Percentiles rank a stretch among this genome's conserved stretches.
These are phyloP conservation scores for Coemansia sp. DNA, from an alignment of 192 early-diverging fungal species.

Conservation along the genomic window DNA sequence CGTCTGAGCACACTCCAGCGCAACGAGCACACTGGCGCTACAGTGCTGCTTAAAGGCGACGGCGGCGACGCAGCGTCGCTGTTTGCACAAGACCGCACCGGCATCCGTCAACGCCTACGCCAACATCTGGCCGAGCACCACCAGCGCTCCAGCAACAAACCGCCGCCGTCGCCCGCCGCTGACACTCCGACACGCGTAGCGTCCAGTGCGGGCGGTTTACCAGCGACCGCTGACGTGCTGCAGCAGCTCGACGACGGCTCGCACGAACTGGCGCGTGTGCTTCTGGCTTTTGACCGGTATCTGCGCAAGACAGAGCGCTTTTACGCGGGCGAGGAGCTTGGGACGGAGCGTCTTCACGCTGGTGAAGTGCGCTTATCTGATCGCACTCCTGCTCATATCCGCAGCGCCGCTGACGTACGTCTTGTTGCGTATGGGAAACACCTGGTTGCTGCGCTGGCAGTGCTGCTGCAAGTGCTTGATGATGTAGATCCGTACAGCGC, in stretches of 20 bases:
- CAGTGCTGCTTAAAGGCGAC: conserved; percentile 42
- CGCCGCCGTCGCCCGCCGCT: not conserved
- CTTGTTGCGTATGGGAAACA: conserved; percentile 52
- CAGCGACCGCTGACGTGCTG: conserved; percentile 40
- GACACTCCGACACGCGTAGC: not conserved
- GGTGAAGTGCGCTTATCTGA: not conserved
- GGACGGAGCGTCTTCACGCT: not conserved
- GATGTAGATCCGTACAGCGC: conserved; percentile 49
- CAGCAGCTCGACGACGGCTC: conserved; percentile 53
- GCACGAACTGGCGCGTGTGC: conserved; percentile 51
- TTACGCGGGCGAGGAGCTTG: conserved; percentile 19
- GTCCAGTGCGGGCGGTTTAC: not conserved
- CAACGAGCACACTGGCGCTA: conserved; percentile 53
- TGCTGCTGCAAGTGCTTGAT: conserved; percentile 52
- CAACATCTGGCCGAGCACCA: conserved; percentile 56
- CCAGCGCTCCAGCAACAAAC: conserved; percentile 35
- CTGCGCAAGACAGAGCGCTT: conserved; percentile 52
- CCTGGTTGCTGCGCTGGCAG: conserved; percentile 45
- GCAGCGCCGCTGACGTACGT: conserved; percentile 36
- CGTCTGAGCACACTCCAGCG: conserved; percentile 49
- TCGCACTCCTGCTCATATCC: conserved; percentile 11
- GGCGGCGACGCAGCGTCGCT: conserved; percentile 25
- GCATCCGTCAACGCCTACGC: conserved; percentile 53
- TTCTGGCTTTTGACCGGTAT: conserved; percentile 50
- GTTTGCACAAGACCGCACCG: conserved; percentile 48